Base-by-base conservation (phyloP, 331 rosid genomes). In the Quercus phellos region DNA sequence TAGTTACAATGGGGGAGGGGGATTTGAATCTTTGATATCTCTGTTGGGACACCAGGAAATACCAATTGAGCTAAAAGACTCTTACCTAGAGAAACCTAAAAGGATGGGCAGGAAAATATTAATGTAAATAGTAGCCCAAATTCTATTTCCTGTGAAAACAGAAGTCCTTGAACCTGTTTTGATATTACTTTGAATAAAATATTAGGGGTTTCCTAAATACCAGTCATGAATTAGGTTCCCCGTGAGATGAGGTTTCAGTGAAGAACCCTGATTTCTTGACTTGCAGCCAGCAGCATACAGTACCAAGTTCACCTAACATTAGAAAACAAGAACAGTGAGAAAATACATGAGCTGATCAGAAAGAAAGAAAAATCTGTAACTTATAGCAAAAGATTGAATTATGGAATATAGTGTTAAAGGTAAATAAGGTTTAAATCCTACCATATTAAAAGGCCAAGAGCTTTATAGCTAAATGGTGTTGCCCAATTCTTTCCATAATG, bases 221-320 rank as follows among this genome's bases (percentile, higher is more conserved):
- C 98, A 95, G 83, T 93, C 96, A 24, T 91, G 84, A 77, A 95
- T 81, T 55, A 95, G 82, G 80, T 90, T 83, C 68, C 90, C 96
- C 5, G 91, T 83, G 84, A 90, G 68, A 85, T 85, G 89, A 83
- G 97, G 89, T 84, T 90, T 93, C 54, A 90, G 83, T 14, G 98
- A 95, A 63, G 99, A 91, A 75, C 87, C 72, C 77, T 70, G 89
- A 90, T 87, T 87, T 35, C 74, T 85, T 67, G 97, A 93, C 79
- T 86, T 91, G 85, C 90, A 83, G 79, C 98, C 97, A 12, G 84
- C 82, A 80, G 83, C 81, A 74, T 83, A 89, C 66, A 95, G 93
- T 53, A 76, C 76, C 74, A 86, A 63, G 76, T 93, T 71, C 79
- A 84, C 99, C 99, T 92, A 85, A 74, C 73, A 88, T 83, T 75